A percentile compares a stretch with the other conserved stretches of the same genome.
phyloP scores from a whole-genome alignment of 441 rosid species.

The Viola pubescens region DNA sequence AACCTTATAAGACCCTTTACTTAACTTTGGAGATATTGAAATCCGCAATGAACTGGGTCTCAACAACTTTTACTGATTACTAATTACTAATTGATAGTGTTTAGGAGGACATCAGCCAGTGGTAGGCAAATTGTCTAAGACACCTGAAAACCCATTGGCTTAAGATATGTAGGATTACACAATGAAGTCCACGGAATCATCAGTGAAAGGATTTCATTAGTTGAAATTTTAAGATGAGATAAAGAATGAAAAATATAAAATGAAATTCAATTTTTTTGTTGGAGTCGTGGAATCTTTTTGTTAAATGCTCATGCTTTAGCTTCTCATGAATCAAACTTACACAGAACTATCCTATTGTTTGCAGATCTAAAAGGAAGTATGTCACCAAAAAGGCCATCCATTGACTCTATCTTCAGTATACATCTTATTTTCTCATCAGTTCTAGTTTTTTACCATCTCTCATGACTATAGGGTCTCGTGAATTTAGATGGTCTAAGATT shows the following conservation, averaged over 20 bases:
- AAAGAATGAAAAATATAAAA: too few species aligned
- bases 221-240: too few species aligned
- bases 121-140: not conserved
- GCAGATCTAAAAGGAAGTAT: slow-evolving; percentile 34
- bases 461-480: not conserved
- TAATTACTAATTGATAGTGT: not conserved
- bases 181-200: not conserved
- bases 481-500: slow-evolving; percentile 7
- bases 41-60: not conserved
- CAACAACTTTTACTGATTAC: not conserved
- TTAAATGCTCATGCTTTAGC: slow-evolving; percentile 8
- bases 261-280: too few species aligned
- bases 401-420: slow-evolving; percentile 30
- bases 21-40: not conserved
- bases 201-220: not conserved
- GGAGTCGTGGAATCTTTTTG: not conserved
- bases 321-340: slow-evolving; percentile 7
- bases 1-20: not conserved
- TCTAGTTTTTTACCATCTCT: not conserved
- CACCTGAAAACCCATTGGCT: too few species aligned
- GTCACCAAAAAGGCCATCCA: slow-evolving; percentile 28
- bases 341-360: slow-evolving; percentile 14
- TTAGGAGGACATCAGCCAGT: not conserved
- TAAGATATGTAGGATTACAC: not conserved
- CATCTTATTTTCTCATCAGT: slow-evolving; percentile 8